Conservation (phyloP, 164 flowering plant genomes). For the Umbilicus rupestris region DNA sequence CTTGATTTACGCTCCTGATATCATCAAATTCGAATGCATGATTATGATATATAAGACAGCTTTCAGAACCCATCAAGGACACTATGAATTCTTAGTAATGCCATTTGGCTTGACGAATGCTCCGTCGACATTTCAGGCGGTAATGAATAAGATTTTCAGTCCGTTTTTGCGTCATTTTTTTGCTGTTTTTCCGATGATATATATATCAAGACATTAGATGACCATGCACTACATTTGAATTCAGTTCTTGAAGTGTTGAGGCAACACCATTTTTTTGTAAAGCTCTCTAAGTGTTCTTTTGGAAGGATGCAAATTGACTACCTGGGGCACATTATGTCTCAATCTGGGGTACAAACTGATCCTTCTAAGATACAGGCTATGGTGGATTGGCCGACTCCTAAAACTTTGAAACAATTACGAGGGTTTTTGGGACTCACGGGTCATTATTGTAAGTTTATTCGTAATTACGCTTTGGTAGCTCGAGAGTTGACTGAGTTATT, state of each 20-base stretch:
- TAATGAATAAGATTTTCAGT: not conserved
- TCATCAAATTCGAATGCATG: not conserved
- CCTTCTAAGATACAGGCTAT: not conserved
- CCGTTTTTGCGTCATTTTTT: not conserved
- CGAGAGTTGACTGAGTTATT: no score
- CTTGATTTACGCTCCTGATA: slow-evolving; percentile 11
- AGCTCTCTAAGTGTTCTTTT: not conserved
- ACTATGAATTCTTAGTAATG: slow-evolving; percentile 14
- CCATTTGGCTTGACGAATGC: slow-evolving; percentile 3
- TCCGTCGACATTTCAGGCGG: not conserved
- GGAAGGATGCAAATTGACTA: not conserved
- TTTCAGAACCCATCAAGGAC: slow-evolving; percentile 12
- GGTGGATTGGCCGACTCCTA: not conserved
- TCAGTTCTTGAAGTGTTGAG: not conserved
- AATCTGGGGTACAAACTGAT: not conserved
- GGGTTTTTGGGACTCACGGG: not conserved
- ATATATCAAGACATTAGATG: not conserved
- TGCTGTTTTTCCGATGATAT: not conserved
- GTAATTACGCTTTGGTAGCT: not conserved
- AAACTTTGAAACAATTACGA: not conserved
- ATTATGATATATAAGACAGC: slow-evolving; percentile 6
- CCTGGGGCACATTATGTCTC: not conserved
- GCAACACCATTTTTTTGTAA: not conserved
- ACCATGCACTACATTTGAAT: not conserved
- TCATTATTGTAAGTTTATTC: not conserved